phyloP scores from a whole-genome alignment of 441 rosid species.

The Capsella rubella region DNA sequence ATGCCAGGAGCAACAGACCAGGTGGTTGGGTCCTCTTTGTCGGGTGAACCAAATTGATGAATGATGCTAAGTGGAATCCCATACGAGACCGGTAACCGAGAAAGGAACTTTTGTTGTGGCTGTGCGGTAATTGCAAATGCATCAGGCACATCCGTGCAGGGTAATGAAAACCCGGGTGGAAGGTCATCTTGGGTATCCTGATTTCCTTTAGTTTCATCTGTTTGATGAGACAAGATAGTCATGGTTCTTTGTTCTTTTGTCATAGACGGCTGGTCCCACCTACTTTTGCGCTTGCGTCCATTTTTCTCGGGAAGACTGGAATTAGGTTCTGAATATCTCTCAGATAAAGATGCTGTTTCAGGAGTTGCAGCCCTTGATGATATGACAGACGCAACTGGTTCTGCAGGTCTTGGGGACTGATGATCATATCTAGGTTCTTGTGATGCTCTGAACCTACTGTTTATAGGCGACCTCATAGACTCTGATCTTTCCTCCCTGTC shows the following conservation, averaged over 20 bases:
- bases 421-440: constrained; percentile 58
- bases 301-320: constrained; percentile 45
- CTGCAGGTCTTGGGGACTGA: constrained; percentile 56
- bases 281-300: constrained; percentile 88
- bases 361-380: constrained; percentile 51
- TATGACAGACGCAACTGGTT: constrained; percentile 49
- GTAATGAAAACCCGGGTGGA: constrained; percentile 90
- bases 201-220: constrained; percentile 22
- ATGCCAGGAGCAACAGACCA: constrained; percentile 90
- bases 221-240: constrained; percentile 23
- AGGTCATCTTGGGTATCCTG: constrained; percentile 58
- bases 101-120: constrained; percentile 68
- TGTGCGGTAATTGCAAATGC: constrained; percentile 52
- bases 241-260: constrained; percentile 50
- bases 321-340: constrained; percentile 50
- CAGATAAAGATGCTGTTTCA: constrained; percentile 50
- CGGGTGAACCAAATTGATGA: constrained; percentile 66
- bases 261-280: constrained; percentile 92
- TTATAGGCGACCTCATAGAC: constrained; percentile 49
- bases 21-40: constrained; percentile 51
- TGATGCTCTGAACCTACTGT: constrained; percentile 54
- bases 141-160: constrained; percentile 42
- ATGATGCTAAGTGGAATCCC: constrained; percentile 79
- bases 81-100: constrained; percentile 75
- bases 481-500: constrained; percentile 74